These are phyloP conservation scores for Cryptococcus sp. DNA, from an alignment of 1,284 basidiomycete species.

Conservation along the genomic window DNA sequence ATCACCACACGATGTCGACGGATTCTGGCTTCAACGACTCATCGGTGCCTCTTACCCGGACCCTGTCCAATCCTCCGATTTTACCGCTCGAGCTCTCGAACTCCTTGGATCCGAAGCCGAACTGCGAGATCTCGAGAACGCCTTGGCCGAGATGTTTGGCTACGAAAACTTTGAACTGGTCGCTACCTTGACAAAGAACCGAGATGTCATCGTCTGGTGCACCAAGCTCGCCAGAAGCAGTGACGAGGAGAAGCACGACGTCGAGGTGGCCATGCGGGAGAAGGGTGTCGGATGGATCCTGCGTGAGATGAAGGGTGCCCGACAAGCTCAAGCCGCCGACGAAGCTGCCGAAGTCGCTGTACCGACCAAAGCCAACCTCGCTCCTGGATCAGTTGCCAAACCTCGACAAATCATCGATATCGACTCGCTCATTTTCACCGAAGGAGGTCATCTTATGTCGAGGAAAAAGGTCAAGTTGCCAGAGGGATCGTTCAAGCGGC, in stretches of 20 bases:
- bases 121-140: constrained; percentile 92
- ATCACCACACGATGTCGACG: constrained; percentile 86
- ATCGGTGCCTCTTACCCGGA: constrained; percentile 87
- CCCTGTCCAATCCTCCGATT: constrained; percentile 88
- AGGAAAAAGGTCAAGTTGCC: constrained; percentile 98
- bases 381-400: constrained; percentile 78
- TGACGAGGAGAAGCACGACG: constrained; percentile 83
- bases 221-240: constrained; percentile 88
- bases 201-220: constrained; percentile 96
- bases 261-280: constrained; percentile 98
- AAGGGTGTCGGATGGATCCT: constrained; percentile 95
- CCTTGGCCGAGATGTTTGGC: constrained; percentile 94
- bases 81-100: constrained; percentile 77
- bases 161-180: constrained; percentile 87
- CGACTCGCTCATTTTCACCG: constrained; percentile 90
- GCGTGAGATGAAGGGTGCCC: constrained; percentile 74
- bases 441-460: constrained; percentile 94
- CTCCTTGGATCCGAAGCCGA: constrained; percentile 85
- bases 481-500: constrained; percentile 94
- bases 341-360: constrained; percentile 52
- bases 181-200: constrained; percentile 87
- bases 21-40: constrained; percentile 96
- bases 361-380: constrained; percentile 80
- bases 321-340: constrained; percentile 49
- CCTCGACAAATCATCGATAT: constrained; percentile 85